phyloP scores from a whole-genome alignment of 2,329 filamentous ascomycete genomes.

The Fusarium sp. region DNA sequence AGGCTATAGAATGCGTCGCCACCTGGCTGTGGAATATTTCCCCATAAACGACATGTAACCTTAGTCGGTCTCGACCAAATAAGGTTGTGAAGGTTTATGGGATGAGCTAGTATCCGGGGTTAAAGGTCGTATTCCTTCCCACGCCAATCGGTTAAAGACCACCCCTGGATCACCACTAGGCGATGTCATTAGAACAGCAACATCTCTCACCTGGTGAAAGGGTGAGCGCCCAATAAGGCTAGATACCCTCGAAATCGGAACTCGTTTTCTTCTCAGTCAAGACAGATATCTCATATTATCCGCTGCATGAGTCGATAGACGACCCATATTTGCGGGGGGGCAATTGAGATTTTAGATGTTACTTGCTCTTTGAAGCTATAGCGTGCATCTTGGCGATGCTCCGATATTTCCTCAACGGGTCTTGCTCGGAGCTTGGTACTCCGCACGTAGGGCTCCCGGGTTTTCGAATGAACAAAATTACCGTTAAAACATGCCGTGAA shows the following conservation, averaged over 20 bases:
- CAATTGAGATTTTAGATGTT: background rate
- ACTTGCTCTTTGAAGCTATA: conserved; percentile 14
- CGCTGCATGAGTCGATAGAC: background rate
- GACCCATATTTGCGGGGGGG: conserved; percentile 5
- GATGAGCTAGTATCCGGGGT: background rate
- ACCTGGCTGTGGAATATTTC: no score
- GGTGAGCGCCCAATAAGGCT: background rate
- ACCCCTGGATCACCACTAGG: background rate
- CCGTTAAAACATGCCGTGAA: conserved; percentile 3
- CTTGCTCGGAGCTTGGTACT: conserved; percentile 30
- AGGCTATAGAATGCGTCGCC: background rate
- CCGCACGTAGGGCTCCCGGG: conserved; percentile 2
- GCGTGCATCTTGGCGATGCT: conserved; percentile 10
- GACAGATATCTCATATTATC: background rate
- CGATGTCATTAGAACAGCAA: background rate
- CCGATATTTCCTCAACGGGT: conserved; percentile 32
- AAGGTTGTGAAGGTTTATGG: background rate
- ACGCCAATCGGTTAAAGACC: conserved; percentile 1
- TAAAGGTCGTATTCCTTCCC: background rate
- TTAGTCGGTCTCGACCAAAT: background rate
- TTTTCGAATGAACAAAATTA: background rate
- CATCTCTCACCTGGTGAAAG: background rate
- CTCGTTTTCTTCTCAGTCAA: background rate
- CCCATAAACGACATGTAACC: background rate
- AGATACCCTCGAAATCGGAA: background rate